These are phyloP conservation scores for Sisymbrium altissimum DNA, from an alignment of 345 rosid genomes.

Conservation along the genomic window DNA sequence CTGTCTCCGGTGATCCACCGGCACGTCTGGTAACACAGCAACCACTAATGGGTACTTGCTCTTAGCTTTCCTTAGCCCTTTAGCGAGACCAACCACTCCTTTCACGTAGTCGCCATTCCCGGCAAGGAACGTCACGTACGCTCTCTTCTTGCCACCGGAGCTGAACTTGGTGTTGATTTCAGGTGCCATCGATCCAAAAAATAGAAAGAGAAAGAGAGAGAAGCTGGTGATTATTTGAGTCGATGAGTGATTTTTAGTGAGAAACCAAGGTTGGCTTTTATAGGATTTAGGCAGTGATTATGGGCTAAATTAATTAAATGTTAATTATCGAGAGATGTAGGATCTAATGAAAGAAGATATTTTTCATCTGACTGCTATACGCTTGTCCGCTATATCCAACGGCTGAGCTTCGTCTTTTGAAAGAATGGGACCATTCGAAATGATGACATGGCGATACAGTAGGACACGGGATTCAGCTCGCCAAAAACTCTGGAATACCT, in stretches of 20 bases:
- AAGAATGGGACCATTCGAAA: neutral
- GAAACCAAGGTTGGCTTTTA: slow-evolving; percentile 1
- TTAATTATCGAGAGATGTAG: neutral
- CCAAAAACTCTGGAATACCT: neutral
- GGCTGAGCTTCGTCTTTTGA: neutral
- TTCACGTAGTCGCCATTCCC: slow-evolving; percentile 67
- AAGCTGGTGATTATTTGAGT: neutral
- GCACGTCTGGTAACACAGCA: slow-evolving; percentile 65
- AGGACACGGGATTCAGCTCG: neutral
- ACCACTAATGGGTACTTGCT: slow-evolving; percentile 65
- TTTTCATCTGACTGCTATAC: neutral
- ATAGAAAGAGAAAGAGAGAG: neutral
- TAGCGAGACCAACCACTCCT: slow-evolving; percentile 74
- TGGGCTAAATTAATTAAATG: neutral
- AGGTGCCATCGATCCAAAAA: slow-evolving; percentile 34
- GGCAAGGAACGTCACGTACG: slow-evolving; percentile 62
- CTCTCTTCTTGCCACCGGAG: slow-evolving; percentile 24
- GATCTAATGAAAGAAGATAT: neutral
- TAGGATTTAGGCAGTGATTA: neutral
- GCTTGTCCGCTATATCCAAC: neutral
- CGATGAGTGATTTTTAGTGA: slow-evolving; percentile 14
- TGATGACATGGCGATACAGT: neutral
- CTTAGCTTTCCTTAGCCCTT: slow-evolving; percentile 53
- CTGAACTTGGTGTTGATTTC: slow-evolving; percentile 20
- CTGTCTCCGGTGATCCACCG: slow-evolving; percentile 53